Conservation (phyloP, 495 filamentous ascomycete species). For the Penicillium maclennaniae region DNA sequence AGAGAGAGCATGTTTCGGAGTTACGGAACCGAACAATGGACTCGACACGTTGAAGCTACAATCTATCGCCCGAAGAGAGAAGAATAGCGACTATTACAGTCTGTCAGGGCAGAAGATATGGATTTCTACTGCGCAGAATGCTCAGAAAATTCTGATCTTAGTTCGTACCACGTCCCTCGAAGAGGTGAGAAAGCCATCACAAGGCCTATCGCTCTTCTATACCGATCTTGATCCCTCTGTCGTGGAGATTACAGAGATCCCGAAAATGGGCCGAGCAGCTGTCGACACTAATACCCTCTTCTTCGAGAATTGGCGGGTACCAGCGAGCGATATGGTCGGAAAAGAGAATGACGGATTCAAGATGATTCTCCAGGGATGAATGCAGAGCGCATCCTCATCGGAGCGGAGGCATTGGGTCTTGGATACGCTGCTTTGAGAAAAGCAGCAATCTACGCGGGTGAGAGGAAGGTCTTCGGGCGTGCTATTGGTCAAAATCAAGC, state of each 20-base stretch:
- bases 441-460: constrained; percentile 62
- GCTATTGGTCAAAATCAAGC: constrained; percentile 71
- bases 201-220: constrained; percentile 72
- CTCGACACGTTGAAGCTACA: constrained; percentile 65
- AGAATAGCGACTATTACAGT: constrained; percentile 43
- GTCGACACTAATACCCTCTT: constrained; percentile 78
- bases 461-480: constrained; percentile 63
- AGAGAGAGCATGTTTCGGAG: constrained; percentile 63
- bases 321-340: constrained; percentile 56
- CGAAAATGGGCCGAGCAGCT: constrained; percentile 71
- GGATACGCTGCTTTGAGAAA: constrained; percentile 65
- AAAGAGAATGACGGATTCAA: constrained; percentile 67
- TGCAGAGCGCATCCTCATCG: constrained; percentile 69
- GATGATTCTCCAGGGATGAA: constrained; percentile 80
- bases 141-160: constrained; percentile 68
- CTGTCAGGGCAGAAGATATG: constrained; percentile 76
- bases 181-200: constrained; percentile 57
- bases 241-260: constrained; percentile 20
- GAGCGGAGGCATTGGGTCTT: constrained; percentile 70
- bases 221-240: constrained; percentile 57
- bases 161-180: constrained; percentile 67
- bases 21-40: constrained; percentile 62
- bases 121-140: constrained; percentile 74
- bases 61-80: constrained; percentile 48
- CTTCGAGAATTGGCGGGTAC: constrained; percentile 66